A percentile compares a stretch with the other conserved stretches of the same genome.
Evolutionary conservation across 2,329 filamentous ascomycete species (phyloP).

Genomic region (Penicillium sp.): DNA sequence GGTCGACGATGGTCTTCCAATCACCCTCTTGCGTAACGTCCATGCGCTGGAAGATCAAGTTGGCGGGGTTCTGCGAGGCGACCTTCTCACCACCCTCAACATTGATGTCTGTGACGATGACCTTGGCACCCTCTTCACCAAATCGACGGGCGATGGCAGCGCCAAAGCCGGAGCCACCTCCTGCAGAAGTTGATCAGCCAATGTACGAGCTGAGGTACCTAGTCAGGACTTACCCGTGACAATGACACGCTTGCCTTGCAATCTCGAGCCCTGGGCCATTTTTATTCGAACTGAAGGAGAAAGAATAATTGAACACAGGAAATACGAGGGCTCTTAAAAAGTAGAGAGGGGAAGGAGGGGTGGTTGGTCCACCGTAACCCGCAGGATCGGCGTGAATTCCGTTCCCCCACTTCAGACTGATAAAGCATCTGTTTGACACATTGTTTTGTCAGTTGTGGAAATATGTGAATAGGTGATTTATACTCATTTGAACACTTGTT

Average conservation of each 20-base stretch:
- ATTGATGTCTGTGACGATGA: constrained; percentile 43
- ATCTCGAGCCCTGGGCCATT: constrained; percentile 28
- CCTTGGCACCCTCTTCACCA: constrained; percentile 40
- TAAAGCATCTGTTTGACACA: background rate
- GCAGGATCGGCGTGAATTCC: constrained; percentile 17
- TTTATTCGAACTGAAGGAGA: background rate
- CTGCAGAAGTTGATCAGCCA: constrained; percentile 11
- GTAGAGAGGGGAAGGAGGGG: constrained; percentile 12
- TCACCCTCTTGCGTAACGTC: constrained; percentile 34
- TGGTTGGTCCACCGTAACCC: background rate
- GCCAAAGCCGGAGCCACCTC: constrained; percentile 43
- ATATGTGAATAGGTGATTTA: too few relatives aligned
- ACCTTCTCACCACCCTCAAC: constrained; percentile 31
- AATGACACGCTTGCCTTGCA: constrained; percentile 45
- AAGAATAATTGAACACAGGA: background rate
- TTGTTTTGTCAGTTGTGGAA: background rate
- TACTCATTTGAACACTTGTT: too few relatives aligned
- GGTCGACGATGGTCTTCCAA: constrained; percentile 32
- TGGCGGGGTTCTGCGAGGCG: constrained; percentile 27
- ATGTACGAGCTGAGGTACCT: too few relatives aligned
- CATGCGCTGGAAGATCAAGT: constrained; percentile 32
- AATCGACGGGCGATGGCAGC: constrained; percentile 41
- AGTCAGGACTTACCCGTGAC: constrained; percentile 38
- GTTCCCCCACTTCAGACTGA: constrained; percentile 12
- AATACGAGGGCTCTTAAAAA: background rate